phyloP scores from a whole-genome alignment of 1,139 yeast species.

The Scheffersomyces insectosa region DNA sequence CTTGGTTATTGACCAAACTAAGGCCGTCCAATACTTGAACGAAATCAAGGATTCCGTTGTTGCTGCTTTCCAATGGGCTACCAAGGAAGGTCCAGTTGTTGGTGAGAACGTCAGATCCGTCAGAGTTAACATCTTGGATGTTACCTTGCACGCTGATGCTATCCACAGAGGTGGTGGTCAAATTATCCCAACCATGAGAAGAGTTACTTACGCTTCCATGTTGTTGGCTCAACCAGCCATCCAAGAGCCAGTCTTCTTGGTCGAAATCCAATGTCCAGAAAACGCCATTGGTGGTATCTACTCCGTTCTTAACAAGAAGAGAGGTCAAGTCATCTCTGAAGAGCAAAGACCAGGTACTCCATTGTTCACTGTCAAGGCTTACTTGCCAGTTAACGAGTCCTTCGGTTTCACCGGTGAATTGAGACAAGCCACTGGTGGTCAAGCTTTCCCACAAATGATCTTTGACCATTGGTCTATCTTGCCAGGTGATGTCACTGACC shows the following conservation, averaged over 20 bases:
- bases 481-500: conserved; percentile 91
- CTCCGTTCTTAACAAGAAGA: conserved; percentile 99
- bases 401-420: conserved; percentile 99
- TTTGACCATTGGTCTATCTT: conserved; percentile 97
- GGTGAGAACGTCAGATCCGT: conserved; percentile 96
- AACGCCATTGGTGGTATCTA: conserved; percentile 99
- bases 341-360: conserved; percentile 99
- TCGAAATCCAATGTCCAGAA: conserved; percentile 99
- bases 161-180: conserved; percentile 99
- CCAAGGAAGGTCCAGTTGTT: conserved; percentile 98
- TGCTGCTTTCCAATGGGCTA: conserved; percentile 99
- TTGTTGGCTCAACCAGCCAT: conserved; percentile 98
- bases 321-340: conserved; percentile 99
- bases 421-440: conserved; percentile 99
- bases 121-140: conserved; percentile 98
- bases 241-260: conserved; percentile 99
- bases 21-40: conserved; percentile 98
- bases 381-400: conserved; percentile 99
- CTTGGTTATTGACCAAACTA: conserved; percentile 98
- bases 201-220: conserved; percentile 98
- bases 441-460: conserved; percentile 99
- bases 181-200: conserved; percentile 99
- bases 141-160: conserved; percentile 99
- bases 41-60: conserved; percentile 99
- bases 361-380: conserved; percentile 97